Percentiles rank a stretch among this genome's conserved stretches.
Conservation (phyloP, 2,329 filamentous ascomycete species). For the Trichoderma brevicompactum region DNA sequence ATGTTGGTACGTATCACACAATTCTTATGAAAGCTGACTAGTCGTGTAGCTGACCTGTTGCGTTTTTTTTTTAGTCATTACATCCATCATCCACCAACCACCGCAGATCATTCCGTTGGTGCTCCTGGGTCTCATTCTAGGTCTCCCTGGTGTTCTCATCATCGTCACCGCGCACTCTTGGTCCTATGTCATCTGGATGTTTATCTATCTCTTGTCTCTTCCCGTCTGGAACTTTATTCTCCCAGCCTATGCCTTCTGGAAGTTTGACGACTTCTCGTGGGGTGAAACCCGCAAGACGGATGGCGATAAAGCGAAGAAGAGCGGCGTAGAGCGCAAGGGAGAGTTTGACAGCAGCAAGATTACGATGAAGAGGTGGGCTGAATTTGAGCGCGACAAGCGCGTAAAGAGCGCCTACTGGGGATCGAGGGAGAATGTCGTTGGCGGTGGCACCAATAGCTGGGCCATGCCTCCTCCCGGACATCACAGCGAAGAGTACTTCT, state of each 20-base stretch:
- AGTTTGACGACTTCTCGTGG: constrained; percentile 99
- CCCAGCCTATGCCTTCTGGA: constrained; percentile 95
- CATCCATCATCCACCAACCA: constrained; percentile 76
- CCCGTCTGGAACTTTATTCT: constrained; percentile 98
- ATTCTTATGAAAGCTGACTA: background rate
- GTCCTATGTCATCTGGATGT: constrained; percentile 95
- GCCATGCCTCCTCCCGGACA: constrained; percentile 49
- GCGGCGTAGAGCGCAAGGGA: constrained; percentile 83
- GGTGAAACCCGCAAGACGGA: constrained; percentile 96
- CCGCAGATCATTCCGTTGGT: constrained; percentile 90
- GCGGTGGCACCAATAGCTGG: constrained; percentile 49
- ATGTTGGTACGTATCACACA: constrained; percentile 72
- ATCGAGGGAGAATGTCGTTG: constrained; percentile 55
- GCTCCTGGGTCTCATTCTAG: constrained; percentile 86
- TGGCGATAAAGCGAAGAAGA: constrained; percentile 87
- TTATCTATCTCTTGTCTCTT: constrained; percentile 90
- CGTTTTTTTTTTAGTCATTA: constrained; percentile 63
- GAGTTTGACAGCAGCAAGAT: constrained; percentile 99
- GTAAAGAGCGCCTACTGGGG: constrained; percentile 57
- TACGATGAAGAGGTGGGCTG: constrained; percentile 98
- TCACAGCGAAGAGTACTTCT: constrained; percentile 61
- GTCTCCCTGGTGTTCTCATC: constrained; percentile 89
- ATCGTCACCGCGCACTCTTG: constrained; percentile 90
- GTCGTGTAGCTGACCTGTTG: background rate
- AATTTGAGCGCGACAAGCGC: constrained; percentile 78